Conservation (phyloP, 2,329 filamentous ascomycete genomes). For the Ceratocystis eucalypticola region DNA sequence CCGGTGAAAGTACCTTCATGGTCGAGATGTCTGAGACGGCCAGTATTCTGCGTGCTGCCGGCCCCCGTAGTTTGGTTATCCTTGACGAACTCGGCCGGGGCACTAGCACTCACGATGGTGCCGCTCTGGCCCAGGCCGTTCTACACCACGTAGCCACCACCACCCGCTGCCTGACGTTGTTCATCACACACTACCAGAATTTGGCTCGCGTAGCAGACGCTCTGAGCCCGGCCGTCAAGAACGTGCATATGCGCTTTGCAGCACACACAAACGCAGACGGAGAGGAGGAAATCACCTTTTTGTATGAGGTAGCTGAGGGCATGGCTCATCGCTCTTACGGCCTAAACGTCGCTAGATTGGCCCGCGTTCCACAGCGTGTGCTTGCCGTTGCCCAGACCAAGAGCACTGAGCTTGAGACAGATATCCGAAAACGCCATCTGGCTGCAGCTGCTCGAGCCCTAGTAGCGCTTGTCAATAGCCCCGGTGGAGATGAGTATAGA, state of each 20-base stretch:
- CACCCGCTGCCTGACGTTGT: constrained; percentile 66
- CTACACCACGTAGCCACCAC: constrained; percentile 69
- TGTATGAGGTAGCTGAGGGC: constrained; percentile 85
- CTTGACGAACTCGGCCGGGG: constrained; percentile 90
- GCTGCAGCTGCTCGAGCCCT: constrained; percentile 23
- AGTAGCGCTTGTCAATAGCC: constrained; percentile 29
- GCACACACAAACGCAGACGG: constrained; percentile 29
- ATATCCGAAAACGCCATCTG: constrained; percentile 51
- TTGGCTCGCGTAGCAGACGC: constrained; percentile 57
- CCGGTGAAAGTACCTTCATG: constrained; percentile 94
- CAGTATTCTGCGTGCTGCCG: constrained; percentile 79
- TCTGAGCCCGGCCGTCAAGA: constrained; percentile 54
- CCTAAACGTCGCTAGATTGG: constrained; percentile 78
- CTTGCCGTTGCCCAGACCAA: constrained; percentile 69
- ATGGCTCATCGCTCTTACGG: constrained; percentile 91
- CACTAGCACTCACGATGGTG: constrained; percentile 88
- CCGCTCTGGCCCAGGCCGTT: constrained; percentile 88
- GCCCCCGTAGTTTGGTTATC: constrained; percentile 71
- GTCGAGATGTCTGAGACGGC: constrained; percentile 89
- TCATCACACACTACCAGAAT: constrained; percentile 96
- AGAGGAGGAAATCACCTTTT: constrained; percentile 68
- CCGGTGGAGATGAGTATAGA: background rate
- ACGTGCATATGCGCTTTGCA: constrained; percentile 89
- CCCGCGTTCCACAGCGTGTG: constrained; percentile 62
- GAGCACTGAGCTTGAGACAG: constrained; percentile 65